phyloP scores from a whole-genome alignment of 2,329 filamentous ascomycete species.

The Huntiella bhutanensis region DNA sequence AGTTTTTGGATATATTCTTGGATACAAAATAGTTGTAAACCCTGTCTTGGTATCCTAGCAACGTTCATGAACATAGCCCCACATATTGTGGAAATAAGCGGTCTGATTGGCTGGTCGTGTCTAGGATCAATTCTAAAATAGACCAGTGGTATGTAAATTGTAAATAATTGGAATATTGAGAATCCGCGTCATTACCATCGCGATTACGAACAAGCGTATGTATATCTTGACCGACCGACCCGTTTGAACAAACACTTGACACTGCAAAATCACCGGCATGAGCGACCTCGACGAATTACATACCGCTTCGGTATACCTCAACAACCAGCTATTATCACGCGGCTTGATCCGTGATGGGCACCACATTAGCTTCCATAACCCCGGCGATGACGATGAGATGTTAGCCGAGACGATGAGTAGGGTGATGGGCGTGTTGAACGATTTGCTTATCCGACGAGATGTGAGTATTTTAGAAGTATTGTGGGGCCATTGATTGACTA shows the following conservation, averaged over 20 bases:
- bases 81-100: no score
- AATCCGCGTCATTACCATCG: neutral
- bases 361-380: conserved; percentile 64
- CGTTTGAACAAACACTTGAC: no score
- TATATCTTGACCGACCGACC: no score
- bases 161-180: no score
- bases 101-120: no score
- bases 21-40: no score
- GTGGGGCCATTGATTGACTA: neutral
- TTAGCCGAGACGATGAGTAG: conserved; percentile 53
- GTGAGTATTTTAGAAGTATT: conserved; percentile 30
- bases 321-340: conserved; percentile 49
- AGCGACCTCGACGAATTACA: conserved; percentile 42
- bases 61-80: no score
- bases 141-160: no score
- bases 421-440: conserved; percentile 86
- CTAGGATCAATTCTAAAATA: no score
- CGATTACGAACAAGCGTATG: no score
- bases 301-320: conserved; percentile 52
- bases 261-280: conserved; percentile 19
- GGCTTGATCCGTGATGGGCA: conserved; percentile 49
- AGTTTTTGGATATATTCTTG: no score
- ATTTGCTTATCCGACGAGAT: conserved; percentile 76
- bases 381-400: conserved; percentile 38
- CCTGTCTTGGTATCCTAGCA: no score